phyloP scores from a whole-genome alignment of 148 eudicot species.

The Mesembryanthemum crystallinum region DNA sequence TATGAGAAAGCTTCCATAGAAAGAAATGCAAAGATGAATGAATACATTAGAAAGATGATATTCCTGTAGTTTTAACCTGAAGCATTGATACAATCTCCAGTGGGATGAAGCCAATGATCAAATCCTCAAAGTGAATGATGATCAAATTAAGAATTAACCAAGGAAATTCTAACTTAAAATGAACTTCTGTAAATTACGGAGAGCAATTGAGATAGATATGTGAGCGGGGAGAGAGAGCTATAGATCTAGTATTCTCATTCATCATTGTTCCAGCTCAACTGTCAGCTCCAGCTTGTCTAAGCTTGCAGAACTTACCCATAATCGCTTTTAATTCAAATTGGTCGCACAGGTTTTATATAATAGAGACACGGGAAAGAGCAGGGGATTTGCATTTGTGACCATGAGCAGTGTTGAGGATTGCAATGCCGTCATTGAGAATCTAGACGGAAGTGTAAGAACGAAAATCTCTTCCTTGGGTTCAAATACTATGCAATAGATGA shows the following conservation, averaged over 20 bases:
- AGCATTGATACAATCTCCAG: too few species aligned
- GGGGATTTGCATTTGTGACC: slow-evolving; percentile 99
- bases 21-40: not conserved
- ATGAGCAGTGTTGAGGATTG: slow-evolving; percentile 90
- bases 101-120: too few species aligned
- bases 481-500: too few species aligned
- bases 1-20: not conserved
- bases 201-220: too few species aligned
- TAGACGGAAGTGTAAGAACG: slow-evolving; percentile 75
- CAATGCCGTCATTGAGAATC: slow-evolving; percentile 60
- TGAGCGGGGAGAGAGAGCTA: not conserved
- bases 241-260: not conserved
- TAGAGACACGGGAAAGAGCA: slow-evolving; percentile 70
- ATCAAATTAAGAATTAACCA: too few species aligned
- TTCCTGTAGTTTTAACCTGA: too few species aligned
- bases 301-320: not conserved
- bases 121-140: too few species aligned
- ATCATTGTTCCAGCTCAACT: too few species aligned
- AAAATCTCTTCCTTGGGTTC: too few species aligned
- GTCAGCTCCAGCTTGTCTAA: too few species aligned
- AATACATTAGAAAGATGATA: not conserved
- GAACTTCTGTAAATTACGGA: too few species aligned
- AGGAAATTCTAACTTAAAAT: too few species aligned
- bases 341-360: slow-evolving; percentile 68
- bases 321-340: not conserved